Base-by-base conservation (phyloP, 352 stramenopile genomes). In the Pythium dissimile region DNA sequence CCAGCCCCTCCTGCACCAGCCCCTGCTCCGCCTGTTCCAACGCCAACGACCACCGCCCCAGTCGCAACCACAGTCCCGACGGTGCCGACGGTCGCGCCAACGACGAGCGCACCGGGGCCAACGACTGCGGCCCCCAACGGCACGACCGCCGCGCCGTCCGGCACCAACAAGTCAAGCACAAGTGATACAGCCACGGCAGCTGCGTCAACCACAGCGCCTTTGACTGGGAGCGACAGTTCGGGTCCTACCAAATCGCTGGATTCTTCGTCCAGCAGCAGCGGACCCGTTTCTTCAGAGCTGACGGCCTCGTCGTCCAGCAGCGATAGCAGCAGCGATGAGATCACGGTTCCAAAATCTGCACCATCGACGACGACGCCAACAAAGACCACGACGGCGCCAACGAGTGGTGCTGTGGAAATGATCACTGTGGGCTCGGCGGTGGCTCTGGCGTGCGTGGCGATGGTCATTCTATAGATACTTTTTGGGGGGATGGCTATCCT, bases 351-450 rank as follows among this genome's bases (percentile, higher is more conserved):
- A 4, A n/a, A 12, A 15, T 16, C 34, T n/a, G n/a, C n/a, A n/a
- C 16, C 34, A 16, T 16, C 34, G 7, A 41, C 12, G 12, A 41
- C 5, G 34, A 41, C 34, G 34, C 34, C 34, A 16, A n/a, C 13
- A 4, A 3, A 12, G 34, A 41, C 34, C 12, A 41, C 34, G 7
- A 16, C 34, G 7, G 34, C 42, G 1, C 23, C 44, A 26, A 49
- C 30, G 24, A 64, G 57, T 32, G 42, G 28, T 32, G 47, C 41
- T 12, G 24, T 23, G 12, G 27, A 42, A 32, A 27, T 37, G n/a
- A 30, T 48, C 21, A 43, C 42, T n/a, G 49, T 43, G 1, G 58
- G 49, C 24, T 59, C 58, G 23, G 28, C 41, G 2, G 42, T 59
- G 8, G 15, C 50, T 18, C 41, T 59, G 11, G 49, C 50, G 1